Percentiles rank a stretch among this genome's conserved stretches.
Conservation (phyloP, 177 flowering plant species). For the Vitis hybrid region DNA sequence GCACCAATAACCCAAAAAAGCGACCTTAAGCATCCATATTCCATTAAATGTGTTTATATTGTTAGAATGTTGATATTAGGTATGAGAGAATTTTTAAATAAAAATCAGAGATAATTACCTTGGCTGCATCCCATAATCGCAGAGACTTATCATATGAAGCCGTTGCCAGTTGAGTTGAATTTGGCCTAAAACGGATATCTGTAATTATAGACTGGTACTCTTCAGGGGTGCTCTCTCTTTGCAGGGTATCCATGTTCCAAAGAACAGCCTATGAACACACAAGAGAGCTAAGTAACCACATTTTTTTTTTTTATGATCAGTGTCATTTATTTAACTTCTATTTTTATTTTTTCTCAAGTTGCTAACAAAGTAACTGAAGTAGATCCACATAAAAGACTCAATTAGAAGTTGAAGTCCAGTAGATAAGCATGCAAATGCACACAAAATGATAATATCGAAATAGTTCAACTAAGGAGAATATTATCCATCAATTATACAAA, state of each 20-base stretch:
- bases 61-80: not conserved
- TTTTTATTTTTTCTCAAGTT: no score
- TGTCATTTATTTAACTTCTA: no score
- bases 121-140: constrained; percentile 84
- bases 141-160: constrained; percentile 81
- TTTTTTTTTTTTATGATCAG: no score
- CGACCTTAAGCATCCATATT: not conserved
- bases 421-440: no score
- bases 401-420: no score
- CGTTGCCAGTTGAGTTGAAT: constrained; percentile 75
- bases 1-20: constrained; percentile 30
- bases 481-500: no score
- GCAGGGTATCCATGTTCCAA: constrained; percentile 84
- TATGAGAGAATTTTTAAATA: not conserved
- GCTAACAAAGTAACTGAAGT: no score
- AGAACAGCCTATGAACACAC: constrained; percentile 54
- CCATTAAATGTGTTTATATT: not conserved
- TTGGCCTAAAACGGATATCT: constrained; percentile 86
- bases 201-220: constrained; percentile 65
- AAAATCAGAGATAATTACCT: constrained; percentile 34
- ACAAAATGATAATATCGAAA: no score
- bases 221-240: constrained; percentile 65
- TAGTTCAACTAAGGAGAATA: no score
- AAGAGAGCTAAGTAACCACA: not conserved
- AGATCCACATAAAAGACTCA: no score